These are phyloP conservation scores for Chaetomium globosum DNA, from an alignment of 2,329 filamentous ascomycete genomes.

Conservation along the genomic window DNA sequence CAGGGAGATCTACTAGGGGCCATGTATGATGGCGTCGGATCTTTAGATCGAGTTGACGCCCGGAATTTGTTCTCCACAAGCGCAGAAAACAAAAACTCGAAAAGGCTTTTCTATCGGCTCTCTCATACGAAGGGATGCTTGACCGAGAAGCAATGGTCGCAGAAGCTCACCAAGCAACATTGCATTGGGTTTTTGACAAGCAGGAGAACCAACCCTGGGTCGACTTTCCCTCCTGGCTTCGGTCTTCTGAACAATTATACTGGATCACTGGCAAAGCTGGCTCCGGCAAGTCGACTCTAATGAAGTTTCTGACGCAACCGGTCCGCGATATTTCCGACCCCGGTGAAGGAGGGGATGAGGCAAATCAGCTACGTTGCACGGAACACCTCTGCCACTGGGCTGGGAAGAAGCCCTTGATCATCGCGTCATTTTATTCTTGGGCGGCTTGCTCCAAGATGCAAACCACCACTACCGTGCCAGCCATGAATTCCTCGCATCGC, in stretches of 20 bases:
- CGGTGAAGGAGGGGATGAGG: neutral
- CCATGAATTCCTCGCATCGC: too few species aligned
- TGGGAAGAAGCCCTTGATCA: neutral
- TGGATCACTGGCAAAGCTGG: neutral
- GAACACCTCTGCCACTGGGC: neutral
- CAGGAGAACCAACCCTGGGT: neutral
- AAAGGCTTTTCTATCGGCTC: too few species aligned
- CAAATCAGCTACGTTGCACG: neutral
- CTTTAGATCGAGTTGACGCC: too few species aligned
- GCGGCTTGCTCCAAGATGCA: neutral
- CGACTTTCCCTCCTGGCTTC: neutral
- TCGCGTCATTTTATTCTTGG: neutral
- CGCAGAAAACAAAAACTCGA: too few species aligned
- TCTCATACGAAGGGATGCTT: neutral
- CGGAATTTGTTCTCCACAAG: too few species aligned
- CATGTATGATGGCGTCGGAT: too few species aligned
- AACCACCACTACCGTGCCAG: neutral
- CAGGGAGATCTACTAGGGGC: too few species aligned
- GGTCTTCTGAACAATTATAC: neutral
- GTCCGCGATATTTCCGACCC: too few species aligned
- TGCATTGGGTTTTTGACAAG: neutral
- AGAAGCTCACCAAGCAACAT: neutral
- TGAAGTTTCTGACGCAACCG: neutral
- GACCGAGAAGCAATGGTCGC: neutral
- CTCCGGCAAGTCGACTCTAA: neutral